Base-by-base conservation (phyloP, 179 eudicot genomes). In the Corrigiola litoralis region DNA sequence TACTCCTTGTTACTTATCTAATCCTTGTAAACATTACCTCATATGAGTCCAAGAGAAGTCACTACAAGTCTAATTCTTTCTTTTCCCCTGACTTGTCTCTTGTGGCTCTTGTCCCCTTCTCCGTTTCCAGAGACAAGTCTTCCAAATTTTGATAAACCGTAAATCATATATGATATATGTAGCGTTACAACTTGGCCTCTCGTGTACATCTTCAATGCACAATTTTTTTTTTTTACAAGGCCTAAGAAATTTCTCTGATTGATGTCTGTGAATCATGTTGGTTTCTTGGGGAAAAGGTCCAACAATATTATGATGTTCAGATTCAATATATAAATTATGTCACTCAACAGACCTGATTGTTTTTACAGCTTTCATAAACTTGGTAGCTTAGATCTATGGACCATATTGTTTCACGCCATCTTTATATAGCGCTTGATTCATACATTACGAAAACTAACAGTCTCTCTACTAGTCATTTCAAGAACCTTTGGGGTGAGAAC, bases 11-110 rank as follows among this genome's bases (percentile, higher is more conserved):
- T 21, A 24, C 28, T 16, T 13, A 4, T 54, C 45, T 54, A n/a
- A 13, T 16, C 13, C 31, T 53, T 33, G 56, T 34, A 57, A 24
- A 63, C 64, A 68, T 75, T 58, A 75, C 77, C 64, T 64, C 75
- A 65, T 56, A 69, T 54, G 71, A 79, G 83, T 76, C 76, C 29
- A 58, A 37, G 20, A 27, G 13, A 78, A 78, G 74, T 60, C 67
- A 66, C 47, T 5, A 42, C 17, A 27, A 24, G 13, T 11, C 40
- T 51, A 34, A 53, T 53, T 24, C 58, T 24, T 50, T 10, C 33
- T 34, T 63, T 21, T 21, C 20, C 29, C 53, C 55, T 57, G 64
- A 36, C 23, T 42, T 23, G n/a, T n/a, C n/a, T n/a, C n/a, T 53
- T 31, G 8, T 55, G 10, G 21, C n/a, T 38, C 18, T 71, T 65